Percentiles rank a stretch among this genome's conserved stretches.
Conservation (phyloP, 202 grass and related monocot species). For the Zoysia matrella region DNA sequence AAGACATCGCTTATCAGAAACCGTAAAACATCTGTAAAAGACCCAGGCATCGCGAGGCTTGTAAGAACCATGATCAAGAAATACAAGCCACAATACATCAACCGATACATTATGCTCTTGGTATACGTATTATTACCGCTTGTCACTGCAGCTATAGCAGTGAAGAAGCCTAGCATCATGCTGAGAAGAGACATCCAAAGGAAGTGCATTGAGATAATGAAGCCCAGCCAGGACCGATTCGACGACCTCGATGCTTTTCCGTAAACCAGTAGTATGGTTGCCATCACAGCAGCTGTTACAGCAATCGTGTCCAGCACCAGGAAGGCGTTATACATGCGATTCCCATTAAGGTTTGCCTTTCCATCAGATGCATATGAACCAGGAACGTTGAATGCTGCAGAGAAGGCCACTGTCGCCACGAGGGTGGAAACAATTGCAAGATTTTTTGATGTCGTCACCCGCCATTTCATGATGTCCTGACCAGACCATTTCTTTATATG, state of each 20-base stretch:
- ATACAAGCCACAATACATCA: slow-evolving; percentile 35
- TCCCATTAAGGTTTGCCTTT: slow-evolving; percentile 27
- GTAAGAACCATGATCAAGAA: slow-evolving; percentile 10
- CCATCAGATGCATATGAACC: slow-evolving; percentile 42
- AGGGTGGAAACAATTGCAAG: no score
- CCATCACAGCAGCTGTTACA: slow-evolving; percentile 32
- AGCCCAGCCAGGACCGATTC: not conserved
- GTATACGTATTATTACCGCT: not conserved
- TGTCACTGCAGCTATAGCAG: slow-evolving; percentile 1
- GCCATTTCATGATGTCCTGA: no score
- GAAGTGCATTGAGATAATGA: slow-evolving; percentile 41
- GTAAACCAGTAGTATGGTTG: slow-evolving; percentile 40
- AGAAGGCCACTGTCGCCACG: no score
- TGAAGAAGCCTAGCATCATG: slow-evolving; percentile 50
- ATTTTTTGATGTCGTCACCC: no score
- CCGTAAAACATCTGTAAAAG: not conserved
- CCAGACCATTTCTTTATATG: no score
- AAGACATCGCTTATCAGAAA: not conserved
- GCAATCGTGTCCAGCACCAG: slow-evolving; percentile 45
- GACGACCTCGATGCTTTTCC: slow-evolving; percentile 29
- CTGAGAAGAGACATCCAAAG: slow-evolving; percentile 44
- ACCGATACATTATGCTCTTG: not conserved
- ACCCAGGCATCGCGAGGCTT: slow-evolving; percentile 32
- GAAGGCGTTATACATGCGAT: slow-evolving; percentile 31
- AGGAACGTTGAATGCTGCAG: no score